phyloP scores from a whole-genome alignment of 2,329 filamentous ascomycete species.

The Phaeosphaeriaceae sp. region DNA sequence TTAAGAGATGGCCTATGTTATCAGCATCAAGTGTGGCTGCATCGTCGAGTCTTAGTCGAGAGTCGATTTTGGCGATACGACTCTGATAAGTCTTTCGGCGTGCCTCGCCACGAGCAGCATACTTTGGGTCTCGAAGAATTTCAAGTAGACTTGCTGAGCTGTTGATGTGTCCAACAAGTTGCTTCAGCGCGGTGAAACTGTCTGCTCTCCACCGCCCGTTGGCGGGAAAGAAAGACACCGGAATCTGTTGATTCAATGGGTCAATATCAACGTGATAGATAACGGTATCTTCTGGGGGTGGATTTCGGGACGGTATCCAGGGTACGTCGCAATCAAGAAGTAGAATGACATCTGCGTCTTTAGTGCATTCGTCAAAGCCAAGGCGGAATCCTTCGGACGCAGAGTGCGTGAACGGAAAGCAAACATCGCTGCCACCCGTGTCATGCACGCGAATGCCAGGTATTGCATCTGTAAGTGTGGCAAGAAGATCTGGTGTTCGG shows the following conservation, averaged over 20 bases:
- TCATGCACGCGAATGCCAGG: constrained; percentile 23
- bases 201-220: constrained; percentile 71
- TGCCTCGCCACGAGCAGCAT: background rate
- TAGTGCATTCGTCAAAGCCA: constrained; percentile 18
- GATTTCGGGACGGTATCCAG: constrained; percentile 50
- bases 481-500: constrained; percentile 13
- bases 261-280: constrained; percentile 71
- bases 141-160: constrained; percentile 4
- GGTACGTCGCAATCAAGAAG: constrained; percentile 30
- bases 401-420: constrained; percentile 26
- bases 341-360: constrained; percentile 22
- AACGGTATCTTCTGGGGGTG: constrained; percentile 60
- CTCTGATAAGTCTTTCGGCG: constrained; percentile 12
- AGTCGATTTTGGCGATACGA: constrained; percentile 28
- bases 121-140: constrained; percentile 2
- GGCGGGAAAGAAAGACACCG: constrained; percentile 73
- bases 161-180: constrained; percentile 36
- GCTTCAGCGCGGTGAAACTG: constrained; percentile 56
- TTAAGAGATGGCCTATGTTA: constrained; percentile 19
- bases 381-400: constrained; percentile 20
- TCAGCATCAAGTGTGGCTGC: constrained; percentile 20
- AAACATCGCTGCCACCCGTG: constrained; percentile 22
- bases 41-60: constrained; percentile 22
- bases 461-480: constrained; percentile 17
- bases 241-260: constrained; percentile 74